Evolutionary conservation across 768 basidiomycete species (phyloP).

Genomic region (Boletus insuetus): DNA sequence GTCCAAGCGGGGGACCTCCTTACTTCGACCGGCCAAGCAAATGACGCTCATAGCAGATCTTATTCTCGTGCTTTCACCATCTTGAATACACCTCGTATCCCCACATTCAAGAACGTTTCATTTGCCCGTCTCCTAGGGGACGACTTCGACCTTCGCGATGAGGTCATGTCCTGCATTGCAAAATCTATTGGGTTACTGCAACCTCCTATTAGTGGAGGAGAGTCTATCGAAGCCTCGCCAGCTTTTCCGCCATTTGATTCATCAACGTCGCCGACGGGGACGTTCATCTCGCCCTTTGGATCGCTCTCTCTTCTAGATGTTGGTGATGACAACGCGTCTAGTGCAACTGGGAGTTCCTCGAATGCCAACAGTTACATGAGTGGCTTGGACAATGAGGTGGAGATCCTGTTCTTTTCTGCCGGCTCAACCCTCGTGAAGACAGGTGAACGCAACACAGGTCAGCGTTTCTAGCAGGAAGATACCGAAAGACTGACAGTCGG

Average conservation of each 20-base stretch:
- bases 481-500: not conserved
- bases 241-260: conserved; percentile 48
- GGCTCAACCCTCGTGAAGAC: conserved; percentile 85
- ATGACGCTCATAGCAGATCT: conserved; percentile 46
- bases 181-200: conserved; percentile 95
- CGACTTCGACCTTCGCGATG: conserved; percentile 93
- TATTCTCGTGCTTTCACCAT: conserved; percentile 48
- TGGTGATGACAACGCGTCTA: conserved; percentile 66
- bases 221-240: conserved; percentile 67
- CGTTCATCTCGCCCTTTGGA: conserved; percentile 66
- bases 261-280: conserved; percentile 33
- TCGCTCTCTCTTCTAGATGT: conserved; percentile 71
- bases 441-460: conserved; percentile 86
- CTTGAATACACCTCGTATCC: conserved; percentile 48
- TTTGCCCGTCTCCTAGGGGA: conserved; percentile 40
- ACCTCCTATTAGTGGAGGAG: conserved; percentile 69
- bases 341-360: conserved; percentile 57
- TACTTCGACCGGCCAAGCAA: conserved; percentile 49
- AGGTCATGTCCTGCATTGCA: conserved; percentile 96
- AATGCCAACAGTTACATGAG: conserved; percentile 57
- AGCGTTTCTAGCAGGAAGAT: conserved; percentile 4
- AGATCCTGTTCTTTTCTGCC: conserved; percentile 89
- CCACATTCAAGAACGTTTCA: conserved; percentile 27
- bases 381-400: conserved; percentile 94
- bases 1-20: conserved; percentile 79